Evolutionary conservation across 352 stramenopile genomes (phyloP).

Genomic region (Pythium aquatile): DNA sequence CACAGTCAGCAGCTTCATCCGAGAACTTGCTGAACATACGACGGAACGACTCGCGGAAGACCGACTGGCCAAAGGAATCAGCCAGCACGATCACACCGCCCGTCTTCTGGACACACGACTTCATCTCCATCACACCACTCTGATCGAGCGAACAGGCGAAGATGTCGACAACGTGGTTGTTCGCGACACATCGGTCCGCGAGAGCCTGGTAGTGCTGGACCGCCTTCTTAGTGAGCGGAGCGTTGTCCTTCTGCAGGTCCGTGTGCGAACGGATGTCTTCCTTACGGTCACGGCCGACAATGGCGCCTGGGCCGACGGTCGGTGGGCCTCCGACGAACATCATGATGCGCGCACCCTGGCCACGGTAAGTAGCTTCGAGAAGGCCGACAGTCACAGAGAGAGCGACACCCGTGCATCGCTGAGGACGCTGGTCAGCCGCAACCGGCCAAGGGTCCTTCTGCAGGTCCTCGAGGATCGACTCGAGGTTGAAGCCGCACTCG

Average conservation of each 20-base stretch:
- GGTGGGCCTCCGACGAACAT: constrained; percentile 97
- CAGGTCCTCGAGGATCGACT: constrained; percentile 98
- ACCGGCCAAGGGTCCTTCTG: constrained; percentile 98
- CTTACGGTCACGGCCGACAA: constrained; percentile 94
- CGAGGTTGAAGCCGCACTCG: constrained; percentile 96
- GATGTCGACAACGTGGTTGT: constrained; percentile 97
- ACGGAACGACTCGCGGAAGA: constrained; percentile 98
- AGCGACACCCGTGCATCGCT: constrained; percentile 96
- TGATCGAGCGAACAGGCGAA: constrained; percentile 99
- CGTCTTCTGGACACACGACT: constrained; percentile 96
- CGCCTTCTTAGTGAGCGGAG: constrained; percentile 94
- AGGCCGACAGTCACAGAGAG: constrained; percentile 96
- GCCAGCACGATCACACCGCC: constrained; percentile 98
- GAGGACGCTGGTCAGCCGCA: constrained; percentile 92
- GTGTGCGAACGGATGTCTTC: constrained; percentile 98
- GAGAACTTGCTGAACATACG: constrained; percentile 97
- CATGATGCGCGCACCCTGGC: constrained; percentile 96
- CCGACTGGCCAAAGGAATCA: constrained; percentile 97
- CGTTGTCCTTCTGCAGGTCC: constrained; percentile 94
- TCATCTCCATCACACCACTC: constrained; percentile 98
- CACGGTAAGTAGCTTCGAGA: constrained; percentile 94
- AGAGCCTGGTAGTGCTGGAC: constrained; percentile 96
- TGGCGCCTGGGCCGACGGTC: constrained; percentile 94
- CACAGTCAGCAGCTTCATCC: constrained; percentile 92
- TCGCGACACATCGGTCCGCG: constrained; percentile 88